These are phyloP conservation scores for Russula brevipes DNA, from an alignment of 768 basidiomycete species.

Conservation along the genomic window DNA sequence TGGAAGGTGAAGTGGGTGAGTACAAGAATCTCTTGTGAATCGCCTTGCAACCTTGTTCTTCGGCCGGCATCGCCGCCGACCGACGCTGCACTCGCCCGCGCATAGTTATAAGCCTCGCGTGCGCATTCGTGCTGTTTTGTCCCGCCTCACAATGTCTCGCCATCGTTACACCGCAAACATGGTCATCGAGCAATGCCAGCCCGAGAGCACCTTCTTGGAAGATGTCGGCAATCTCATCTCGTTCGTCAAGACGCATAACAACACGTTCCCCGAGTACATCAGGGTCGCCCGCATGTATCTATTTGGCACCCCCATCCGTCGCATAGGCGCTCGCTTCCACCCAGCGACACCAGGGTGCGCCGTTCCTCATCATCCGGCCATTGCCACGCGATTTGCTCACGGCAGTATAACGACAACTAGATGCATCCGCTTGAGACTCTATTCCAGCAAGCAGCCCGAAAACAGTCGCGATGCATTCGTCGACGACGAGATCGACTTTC, in stretches of 20 bases:
- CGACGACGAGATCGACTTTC: constrained; percentile 24
- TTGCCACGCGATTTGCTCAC: background rate
- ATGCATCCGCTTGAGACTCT: constrained; percentile 22
- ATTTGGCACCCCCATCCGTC: constrained; percentile 22
- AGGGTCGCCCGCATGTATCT: constrained; percentile 18
- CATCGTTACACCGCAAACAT: background rate
- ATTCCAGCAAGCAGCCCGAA: constrained; percentile 8
- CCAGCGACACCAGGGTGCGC: constrained; percentile 18
- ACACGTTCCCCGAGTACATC: constrained; percentile 16
- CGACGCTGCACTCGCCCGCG: no score
- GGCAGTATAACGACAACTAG: background rate
- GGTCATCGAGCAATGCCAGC: background rate
- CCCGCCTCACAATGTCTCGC: background rate
- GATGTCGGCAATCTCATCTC: constrained; percentile 6
- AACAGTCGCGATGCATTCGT: background rate
- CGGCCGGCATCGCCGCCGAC: background rate
- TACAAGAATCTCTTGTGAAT: constrained; percentile 7
- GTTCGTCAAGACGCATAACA: constrained; percentile 11
- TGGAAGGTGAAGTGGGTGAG: background rate
- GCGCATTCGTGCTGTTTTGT: background rate
- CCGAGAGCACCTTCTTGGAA: background rate
- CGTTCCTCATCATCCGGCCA: background rate
- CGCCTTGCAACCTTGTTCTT: constrained; percentile 12
- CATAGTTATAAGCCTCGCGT: no score
- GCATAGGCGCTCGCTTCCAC: background rate